Conservation (phyloP, 306 rosid species). For the Cucumis melo region DNA sequence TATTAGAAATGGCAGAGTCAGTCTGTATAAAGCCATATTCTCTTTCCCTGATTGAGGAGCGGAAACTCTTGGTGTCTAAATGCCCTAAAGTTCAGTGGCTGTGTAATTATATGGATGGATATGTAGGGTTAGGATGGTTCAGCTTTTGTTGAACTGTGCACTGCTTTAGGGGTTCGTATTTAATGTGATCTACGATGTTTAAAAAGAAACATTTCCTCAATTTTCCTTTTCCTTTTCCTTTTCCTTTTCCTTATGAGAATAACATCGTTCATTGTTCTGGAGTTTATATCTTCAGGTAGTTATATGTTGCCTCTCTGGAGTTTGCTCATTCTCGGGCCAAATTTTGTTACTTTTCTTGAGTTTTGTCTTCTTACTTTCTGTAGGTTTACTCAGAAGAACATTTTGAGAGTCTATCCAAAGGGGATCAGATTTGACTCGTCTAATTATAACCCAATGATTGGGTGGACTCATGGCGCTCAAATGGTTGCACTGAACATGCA, state of each 20-base stretch:
- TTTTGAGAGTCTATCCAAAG: conserved; percentile 91
- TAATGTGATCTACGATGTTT: background rate
- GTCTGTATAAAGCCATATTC: background rate
- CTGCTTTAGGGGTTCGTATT: background rate
- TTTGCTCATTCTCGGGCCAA: conserved; percentile 1
- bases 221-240: background rate
- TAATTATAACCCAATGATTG: conserved; percentile 87
- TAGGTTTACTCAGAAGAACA: conserved; percentile 91
- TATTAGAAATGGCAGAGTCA: background rate
- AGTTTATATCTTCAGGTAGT: background rate
- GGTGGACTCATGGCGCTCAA: conserved; percentile 98
- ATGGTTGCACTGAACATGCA: conserved; percentile 99
- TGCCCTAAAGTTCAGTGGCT: background rate
- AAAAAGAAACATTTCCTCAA: background rate
- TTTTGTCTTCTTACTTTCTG: conserved; percentile 6
- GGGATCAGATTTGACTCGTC: conserved; percentile 91
- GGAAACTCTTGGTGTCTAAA: background rate
- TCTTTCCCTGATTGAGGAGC: background rate
- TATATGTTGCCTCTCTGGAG: background rate
- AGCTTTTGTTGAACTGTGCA: background rate
- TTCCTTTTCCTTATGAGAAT: background rate
- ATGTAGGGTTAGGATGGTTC: background rate
- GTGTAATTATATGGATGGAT: conserved; percentile 2
- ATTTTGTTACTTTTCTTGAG: background rate
- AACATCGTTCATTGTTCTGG: background rate